Base-by-base conservation (phyloP, 75 land plant species). In the Pinus albicaulis region DNA sequence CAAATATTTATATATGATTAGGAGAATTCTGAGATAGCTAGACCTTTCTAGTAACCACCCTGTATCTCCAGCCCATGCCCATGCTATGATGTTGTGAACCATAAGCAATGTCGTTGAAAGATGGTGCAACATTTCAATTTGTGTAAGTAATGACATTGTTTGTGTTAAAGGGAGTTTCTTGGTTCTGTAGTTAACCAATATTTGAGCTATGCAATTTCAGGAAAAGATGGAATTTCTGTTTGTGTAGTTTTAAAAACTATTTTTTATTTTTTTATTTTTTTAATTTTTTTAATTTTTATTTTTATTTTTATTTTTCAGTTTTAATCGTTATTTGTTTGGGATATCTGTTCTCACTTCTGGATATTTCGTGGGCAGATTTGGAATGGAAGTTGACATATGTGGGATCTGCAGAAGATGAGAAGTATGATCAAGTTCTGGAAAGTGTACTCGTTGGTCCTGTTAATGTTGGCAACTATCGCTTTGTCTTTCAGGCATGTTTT, bases 391-490 rank as follows among this genome's bases (percentile, higher is more conserved):
- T 96, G 26, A 92, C 79, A 7, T 96, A 96, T 74, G 99, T 96
- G 8, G 99, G 99, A 71, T 96, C 99, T 34, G 98, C 99, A 60
- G 99, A 96, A 77, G 99, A 94, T 84, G 99, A 96, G 76, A 94
- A 93, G 20, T 94, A 96, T 83, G 99, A 96, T 55, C 99, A 96
- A 80, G 86, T 94, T 10, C 63, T 96, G 5, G 99, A 96, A 66
- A 94, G 98, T 84, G 99, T 96, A 4, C 95, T 96, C 79, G 99
- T 96, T 71, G 99, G 99, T 5, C 99, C 99, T 57, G 92, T 96
- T n/a, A 94, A 94, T 77, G 92, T 96, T 78, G 99, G 99, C 0
- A 96, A 94, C 72, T 96, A 96, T 69, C 91, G 99, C 13, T 96
- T 96, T 80, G 86, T 96, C 10, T 85, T 96, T 7, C 92, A 96